Percentiles rank a stretch among this genome's conserved stretches.
Evolutionary conservation across 169 alveolate species (phyloP).

Genomic region (Cryptosporidium ubiquitum): DNA sequence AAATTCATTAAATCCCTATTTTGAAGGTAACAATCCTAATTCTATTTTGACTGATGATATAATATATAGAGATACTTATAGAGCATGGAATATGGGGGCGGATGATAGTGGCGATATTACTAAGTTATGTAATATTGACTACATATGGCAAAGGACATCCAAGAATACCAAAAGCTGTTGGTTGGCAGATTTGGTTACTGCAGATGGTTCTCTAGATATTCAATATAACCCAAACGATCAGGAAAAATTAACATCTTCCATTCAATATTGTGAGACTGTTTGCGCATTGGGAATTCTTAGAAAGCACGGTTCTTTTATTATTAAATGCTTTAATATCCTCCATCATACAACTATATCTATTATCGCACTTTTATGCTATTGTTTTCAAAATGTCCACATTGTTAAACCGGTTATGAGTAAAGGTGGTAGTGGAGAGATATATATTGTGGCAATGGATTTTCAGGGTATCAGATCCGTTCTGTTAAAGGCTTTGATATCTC

Average conservation of each 20-base stretch:
- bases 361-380: slow-evolving; percentile 78
- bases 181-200: slow-evolving; percentile 81
- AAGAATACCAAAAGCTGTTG: slow-evolving; percentile 44
- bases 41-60: slow-evolving; percentile 81
- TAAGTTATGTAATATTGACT: slow-evolving; percentile 77
- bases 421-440: slow-evolving; percentile 79
- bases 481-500: slow-evolving; percentile 77
- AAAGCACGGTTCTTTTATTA: slow-evolving; percentile 80
- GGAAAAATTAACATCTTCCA: slow-evolving; percentile 79
- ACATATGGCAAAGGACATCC: slow-evolving; percentile 80
- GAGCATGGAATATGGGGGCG: slow-evolving; percentile 80
- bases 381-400: slow-evolving; percentile 81
- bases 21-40: slow-evolving; percentile 80
- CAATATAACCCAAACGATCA: slow-evolving; percentile 82
- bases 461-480: slow-evolving; percentile 83
- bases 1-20: slow-evolving; percentile 82
- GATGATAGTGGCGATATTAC: slow-evolving; percentile 83
- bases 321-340: slow-evolving; percentile 81
- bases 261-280: slow-evolving; percentile 80
- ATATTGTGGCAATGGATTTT: slow-evolving; percentile 79
- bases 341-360: slow-evolving; percentile 81
- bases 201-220: slow-evolving; percentile 82
- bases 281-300: slow-evolving; percentile 83
- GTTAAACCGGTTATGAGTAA: slow-evolving; percentile 81
- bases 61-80: slow-evolving; percentile 80